These are phyloP conservation scores for Colletotrichum graminicola DNA, from an alignment of 2,329 filamentous ascomycete species.

Conservation along the genomic window DNA sequence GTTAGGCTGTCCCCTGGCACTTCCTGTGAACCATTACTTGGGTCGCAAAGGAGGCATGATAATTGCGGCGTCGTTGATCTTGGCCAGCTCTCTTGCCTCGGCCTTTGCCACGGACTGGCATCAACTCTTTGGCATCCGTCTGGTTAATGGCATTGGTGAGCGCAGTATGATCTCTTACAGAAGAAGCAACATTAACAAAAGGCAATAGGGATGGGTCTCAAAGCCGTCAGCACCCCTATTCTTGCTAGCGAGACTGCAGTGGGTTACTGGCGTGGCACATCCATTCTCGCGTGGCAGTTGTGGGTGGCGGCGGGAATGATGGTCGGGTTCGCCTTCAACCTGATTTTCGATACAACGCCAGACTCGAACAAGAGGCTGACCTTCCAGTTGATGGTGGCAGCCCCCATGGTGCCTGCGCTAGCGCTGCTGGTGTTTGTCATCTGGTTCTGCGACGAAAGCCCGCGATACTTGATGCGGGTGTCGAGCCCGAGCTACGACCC, in stretches of 20 bases:
- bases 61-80: conserved; percentile 54
- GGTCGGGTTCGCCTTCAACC: conserved; percentile 52
- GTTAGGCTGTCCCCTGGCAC: conserved; percentile 54
- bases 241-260: conserved; percentile 61
- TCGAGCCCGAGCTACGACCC: conserved; percentile 52
- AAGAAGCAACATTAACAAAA: neutral
- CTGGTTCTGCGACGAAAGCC: conserved; percentile 56
- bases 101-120: conserved; percentile 52
- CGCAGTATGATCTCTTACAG: conserved; percentile 9
- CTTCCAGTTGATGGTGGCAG: conserved; percentile 51
- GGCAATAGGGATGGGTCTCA: conserved; percentile 59
- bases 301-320: conserved; percentile 56
- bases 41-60: conserved; percentile 57
- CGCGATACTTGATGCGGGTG: conserved; percentile 54
- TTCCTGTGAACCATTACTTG: conserved; percentile 57
- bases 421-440: conserved; percentile 50
- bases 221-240: conserved; percentile 62
- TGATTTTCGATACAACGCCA: conserved; percentile 50
- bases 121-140: conserved; percentile 51
- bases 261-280: conserved; percentile 61
- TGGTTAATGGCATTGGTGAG: conserved; percentile 56
- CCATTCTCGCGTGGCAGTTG: conserved; percentile 61
- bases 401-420: conserved; percentile 52
- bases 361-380: conserved; percentile 28
- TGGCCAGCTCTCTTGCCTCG: conserved; percentile 54